phyloP scores from a whole-genome alignment of 129 eudicot genomes.

The Artemisia annua region DNA sequence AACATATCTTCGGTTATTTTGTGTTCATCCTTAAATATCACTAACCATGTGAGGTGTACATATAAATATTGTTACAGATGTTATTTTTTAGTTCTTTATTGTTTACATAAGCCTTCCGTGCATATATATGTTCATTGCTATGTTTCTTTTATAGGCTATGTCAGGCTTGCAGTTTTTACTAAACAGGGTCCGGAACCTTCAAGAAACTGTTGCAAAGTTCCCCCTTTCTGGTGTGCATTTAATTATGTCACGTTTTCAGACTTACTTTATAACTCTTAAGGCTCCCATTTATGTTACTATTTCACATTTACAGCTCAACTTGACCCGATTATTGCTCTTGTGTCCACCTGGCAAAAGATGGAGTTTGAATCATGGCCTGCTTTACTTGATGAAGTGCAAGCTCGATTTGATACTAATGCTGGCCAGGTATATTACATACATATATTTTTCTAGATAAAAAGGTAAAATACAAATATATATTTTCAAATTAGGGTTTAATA shows the following conservation, averaged over 20 bases:
- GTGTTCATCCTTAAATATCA: background rate
- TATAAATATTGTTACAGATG: background rate
- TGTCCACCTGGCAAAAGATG: slow-evolving; percentile 83
- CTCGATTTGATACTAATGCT: slow-evolving; percentile 81
- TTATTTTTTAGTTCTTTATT: background rate
- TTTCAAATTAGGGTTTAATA: no score
- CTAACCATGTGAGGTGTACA: background rate
- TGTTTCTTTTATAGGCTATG: slow-evolving; percentile 56
- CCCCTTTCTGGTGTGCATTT: slow-evolving; percentile 64
- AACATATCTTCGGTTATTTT: background rate
- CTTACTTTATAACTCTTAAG: background rate
- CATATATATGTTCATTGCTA: background rate
- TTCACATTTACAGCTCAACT: slow-evolving; percentile 47
- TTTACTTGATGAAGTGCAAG: slow-evolving; percentile 77
- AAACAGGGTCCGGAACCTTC: slow-evolving; percentile 61
- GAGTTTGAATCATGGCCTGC: slow-evolving; percentile 90
- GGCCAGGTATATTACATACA: slow-evolving; percentile 52
- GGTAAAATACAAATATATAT: no score
- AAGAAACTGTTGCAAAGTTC: slow-evolving; percentile 75
- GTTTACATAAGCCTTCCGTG: background rate
- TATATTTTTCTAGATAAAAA: no score
- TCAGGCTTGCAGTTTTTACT: slow-evolving; percentile 81
- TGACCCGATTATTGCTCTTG: slow-evolving; percentile 58
- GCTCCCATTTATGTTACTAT: background rate
- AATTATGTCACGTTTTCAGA: background rate